Evolutionary conservation across 768 basidiomycete species (phyloP).

Genomic region (Boletus tomentosulus): DNA sequence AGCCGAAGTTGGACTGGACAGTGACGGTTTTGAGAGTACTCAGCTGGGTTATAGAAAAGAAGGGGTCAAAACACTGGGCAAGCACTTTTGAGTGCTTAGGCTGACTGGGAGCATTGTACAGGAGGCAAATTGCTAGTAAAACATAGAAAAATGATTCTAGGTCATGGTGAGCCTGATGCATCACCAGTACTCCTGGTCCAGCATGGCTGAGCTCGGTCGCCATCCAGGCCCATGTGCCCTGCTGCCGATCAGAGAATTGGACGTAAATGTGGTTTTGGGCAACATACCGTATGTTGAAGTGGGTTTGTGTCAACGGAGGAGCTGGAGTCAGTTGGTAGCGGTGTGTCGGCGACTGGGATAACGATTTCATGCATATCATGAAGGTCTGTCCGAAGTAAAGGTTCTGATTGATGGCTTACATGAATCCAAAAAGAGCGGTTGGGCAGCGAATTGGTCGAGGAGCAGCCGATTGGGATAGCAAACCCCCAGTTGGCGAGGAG

Average conservation of each 20-base stretch:
- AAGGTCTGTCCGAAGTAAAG: too few relatives aligned
- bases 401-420: too few relatives aligned
- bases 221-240: background rate
- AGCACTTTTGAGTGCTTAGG: background rate
- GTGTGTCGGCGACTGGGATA: background rate
- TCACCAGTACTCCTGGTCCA: background rate
- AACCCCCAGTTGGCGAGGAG: too few relatives aligned
- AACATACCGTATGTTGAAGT: background rate
- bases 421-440: too few relatives aligned
- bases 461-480: too few relatives aligned
- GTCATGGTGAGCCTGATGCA: background rate
- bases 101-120: background rate
- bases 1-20: background rate
- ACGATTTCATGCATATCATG: background rate
- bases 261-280: background rate
- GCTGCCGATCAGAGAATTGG: constrained; percentile 4
- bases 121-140: constrained; percentile 1
- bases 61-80: constrained; percentile 1
- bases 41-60: background rate
- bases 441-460: too few relatives aligned
- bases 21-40: background rate
- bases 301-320: background rate
- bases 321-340: background rate
- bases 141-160: constrained; percentile 11
- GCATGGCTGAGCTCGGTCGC: constrained; percentile 1